phyloP scores from a whole-genome alignment of 2,329 filamentous ascomycete genomes.

The Rosellinia necatrix region DNA sequence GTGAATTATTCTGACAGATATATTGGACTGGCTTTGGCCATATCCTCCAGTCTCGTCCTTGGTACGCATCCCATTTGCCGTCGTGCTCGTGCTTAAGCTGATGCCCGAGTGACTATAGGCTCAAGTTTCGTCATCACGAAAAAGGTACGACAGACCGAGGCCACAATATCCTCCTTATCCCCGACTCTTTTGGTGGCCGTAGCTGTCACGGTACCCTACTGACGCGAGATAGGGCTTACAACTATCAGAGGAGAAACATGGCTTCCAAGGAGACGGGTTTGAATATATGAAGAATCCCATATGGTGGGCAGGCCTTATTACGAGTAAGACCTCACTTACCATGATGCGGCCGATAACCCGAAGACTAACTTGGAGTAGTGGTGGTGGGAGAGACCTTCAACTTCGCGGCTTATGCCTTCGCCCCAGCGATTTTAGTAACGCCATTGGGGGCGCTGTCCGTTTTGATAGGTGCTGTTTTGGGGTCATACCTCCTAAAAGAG shows the following conservation, averaged over 20 bases:
- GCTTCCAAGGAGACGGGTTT: constrained; percentile 95
- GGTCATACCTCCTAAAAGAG: constrained; percentile 92
- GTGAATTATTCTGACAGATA: constrained; percentile 58
- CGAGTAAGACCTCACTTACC: constrained; percentile 61
- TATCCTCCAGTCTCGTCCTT: constrained; percentile 75
- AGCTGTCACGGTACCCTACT: constrained; percentile 10
- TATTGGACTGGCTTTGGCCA: constrained; percentile 75
- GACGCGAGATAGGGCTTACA: constrained; percentile 71
- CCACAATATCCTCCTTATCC: constrained; percentile 2
- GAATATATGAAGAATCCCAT: constrained; percentile 92
- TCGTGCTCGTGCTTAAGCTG: constrained; percentile 14
- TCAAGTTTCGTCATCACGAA: constrained; percentile 99
- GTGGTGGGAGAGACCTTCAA: constrained; percentile 93
- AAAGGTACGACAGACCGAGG: constrained; percentile 66
- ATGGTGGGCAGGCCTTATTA: constrained; percentile 95
- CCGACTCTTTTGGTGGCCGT: neutral
- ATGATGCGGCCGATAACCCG: constrained; percentile 16
- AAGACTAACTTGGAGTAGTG: constrained; percentile 58
- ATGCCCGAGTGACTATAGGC: constrained; percentile 54
- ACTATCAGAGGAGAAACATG: constrained; percentile 87
- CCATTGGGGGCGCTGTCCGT: constrained; percentile 93
- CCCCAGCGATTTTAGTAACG: constrained; percentile 96
- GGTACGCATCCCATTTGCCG: constrained; percentile 54
- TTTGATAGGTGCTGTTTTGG: constrained; percentile 90
- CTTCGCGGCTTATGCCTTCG: constrained; percentile 97